Conservation (phyloP, 352 stramenopile genomes). For the Aphanomyces invadans region DNA sequence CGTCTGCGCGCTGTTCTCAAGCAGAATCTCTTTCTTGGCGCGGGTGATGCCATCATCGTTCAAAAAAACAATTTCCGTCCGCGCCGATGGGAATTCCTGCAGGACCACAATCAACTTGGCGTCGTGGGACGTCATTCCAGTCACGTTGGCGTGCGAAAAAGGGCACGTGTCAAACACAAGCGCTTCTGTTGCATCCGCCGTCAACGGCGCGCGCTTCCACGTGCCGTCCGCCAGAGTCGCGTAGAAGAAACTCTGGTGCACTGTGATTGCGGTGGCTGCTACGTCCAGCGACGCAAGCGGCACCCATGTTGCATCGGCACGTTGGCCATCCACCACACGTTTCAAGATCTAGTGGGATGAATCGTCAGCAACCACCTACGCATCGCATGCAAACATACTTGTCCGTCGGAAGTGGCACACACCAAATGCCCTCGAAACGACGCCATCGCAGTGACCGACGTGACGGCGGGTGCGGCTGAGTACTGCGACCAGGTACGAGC, state of each 20-base stretch:
- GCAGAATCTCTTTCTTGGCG: constrained; percentile 33
- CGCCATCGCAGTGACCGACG: constrained; percentile 50
- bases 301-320: constrained; percentile 26
- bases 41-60: constrained; percentile 30
- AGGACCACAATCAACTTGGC: constrained; percentile 55
- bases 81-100: neutral
- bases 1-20: constrained; percentile 25
- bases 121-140: constrained; percentile 73
- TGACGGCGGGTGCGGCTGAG: constrained; percentile 35
- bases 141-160: constrained; percentile 26
- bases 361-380: neutral
- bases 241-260: constrained; percentile 74
- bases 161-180: constrained; percentile 41
- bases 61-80: constrained; percentile 32
- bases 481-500: constrained; percentile 40
- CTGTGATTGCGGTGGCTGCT: constrained; percentile 33
- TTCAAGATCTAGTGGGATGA: constrained; percentile 10
- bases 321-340: constrained; percentile 3
- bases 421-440: constrained; percentile 58
- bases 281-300: constrained; percentile 20
- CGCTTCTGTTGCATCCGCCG: constrained; percentile 39
- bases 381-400: constrained; percentile 19
- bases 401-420: constrained; percentile 48
- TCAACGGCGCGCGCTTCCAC: constrained; percentile 52
- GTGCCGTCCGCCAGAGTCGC: constrained; percentile 24